phyloP scores from a whole-genome alignment of 768 basidiomycete genomes.

The Leccinum broughii region DNA sequence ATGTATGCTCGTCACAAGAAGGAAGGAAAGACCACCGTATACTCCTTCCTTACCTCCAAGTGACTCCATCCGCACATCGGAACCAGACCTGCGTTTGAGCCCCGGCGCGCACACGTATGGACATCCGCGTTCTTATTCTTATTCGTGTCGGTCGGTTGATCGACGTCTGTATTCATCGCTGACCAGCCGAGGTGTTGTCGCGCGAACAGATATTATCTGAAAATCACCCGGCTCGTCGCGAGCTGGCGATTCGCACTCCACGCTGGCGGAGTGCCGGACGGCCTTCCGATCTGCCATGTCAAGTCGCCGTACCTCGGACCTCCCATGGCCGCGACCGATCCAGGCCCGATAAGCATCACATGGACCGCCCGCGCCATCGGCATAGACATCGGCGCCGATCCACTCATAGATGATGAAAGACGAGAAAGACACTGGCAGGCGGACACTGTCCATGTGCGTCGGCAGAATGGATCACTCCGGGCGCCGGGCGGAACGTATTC shows the following conservation, averaged over 20 bases:
- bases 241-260: slow-evolving; percentile 28
- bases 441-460: slow-evolving; percentile 13
- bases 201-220: slow-evolving; percentile 27
- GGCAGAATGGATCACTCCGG: not conserved
- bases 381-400: not conserved
- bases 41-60: not conserved
- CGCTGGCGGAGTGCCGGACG: slow-evolving; percentile 15
- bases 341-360: slow-evolving; percentile 20
- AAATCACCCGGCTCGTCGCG: slow-evolving; percentile 14
- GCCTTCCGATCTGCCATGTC: slow-evolving; percentile 25
- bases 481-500: slow-evolving; percentile 7
- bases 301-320: slow-evolving; percentile 33
- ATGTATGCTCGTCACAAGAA: not conserved
- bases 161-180: not conserved
- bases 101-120: not conserved
- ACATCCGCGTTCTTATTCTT: not conserved
- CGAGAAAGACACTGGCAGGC: not conserved
- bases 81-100: not conserved
- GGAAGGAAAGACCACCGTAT: not conserved
- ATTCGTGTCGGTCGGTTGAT: not conserved
- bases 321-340: slow-evolving; percentile 11
- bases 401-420: not conserved
- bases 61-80: not conserved
- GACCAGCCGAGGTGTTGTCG: not conserved
- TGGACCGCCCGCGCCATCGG: slow-evolving; percentile 8